Conservation (phyloP, 306 rosid species). For the Corylus avellana region DNA sequence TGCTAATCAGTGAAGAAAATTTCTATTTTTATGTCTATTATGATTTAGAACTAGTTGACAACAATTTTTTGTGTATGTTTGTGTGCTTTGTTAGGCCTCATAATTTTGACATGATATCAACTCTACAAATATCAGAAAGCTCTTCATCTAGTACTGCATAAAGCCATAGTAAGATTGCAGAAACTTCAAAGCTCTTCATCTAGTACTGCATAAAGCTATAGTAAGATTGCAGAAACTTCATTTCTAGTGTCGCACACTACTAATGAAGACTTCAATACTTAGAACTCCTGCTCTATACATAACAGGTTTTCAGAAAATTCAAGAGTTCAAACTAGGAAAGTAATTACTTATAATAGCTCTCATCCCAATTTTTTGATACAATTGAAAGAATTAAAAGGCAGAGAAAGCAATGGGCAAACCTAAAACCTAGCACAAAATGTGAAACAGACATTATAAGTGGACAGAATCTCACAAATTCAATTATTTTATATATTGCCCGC, state of each 20-base stretch:
- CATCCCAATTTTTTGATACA: background rate
- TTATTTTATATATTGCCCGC: background rate
- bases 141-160: background rate
- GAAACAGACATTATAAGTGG: background rate
- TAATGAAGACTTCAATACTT: background rate
- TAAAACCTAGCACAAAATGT: background rate
- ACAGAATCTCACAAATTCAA: background rate
- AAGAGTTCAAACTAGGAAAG: background rate
- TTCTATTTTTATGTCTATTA: no score
- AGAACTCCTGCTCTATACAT: background rate
- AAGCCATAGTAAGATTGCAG: background rate
- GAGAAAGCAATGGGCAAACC: background rate
- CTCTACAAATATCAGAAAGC: no score
- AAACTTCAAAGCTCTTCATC: background rate
- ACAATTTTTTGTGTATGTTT: no score
- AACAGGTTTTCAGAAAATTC: background rate
- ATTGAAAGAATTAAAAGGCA: background rate
- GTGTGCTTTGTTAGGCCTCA: no score
- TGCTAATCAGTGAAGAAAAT: no score
- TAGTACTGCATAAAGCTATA: background rate
- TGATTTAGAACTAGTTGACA: no score
- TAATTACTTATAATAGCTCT: background rate
- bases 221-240: background rate
- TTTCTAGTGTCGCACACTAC: background rate
- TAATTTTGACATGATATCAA: no score